Percentiles rank a stretch among this genome's conserved stretches.
Conservation (phyloP, 208 protist genomes). For the Naegleria lovaniensis region DNA sequence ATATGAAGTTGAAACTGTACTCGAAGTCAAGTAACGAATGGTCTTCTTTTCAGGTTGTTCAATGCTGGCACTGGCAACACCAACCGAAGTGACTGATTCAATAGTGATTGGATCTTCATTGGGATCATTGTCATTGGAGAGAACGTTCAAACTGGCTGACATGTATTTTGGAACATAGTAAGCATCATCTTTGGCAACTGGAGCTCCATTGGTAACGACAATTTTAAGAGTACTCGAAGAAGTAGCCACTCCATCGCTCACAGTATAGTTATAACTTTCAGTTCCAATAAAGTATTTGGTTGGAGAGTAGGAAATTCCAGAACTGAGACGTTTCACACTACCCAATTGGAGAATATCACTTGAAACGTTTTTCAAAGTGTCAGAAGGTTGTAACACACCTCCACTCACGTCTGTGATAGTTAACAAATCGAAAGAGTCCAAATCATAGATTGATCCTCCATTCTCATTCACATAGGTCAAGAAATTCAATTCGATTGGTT, state of each 20-base stretch:
- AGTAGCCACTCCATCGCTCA: not conserved
- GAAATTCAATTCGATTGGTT: not conserved
- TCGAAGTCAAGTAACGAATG: not conserved
- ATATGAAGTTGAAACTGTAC: not conserved
- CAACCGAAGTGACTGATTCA: not conserved
- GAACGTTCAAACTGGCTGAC: not conserved
- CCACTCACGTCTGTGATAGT: not conserved
- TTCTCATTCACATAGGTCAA: not conserved
- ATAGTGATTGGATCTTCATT: not conserved
- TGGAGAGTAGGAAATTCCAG: not conserved
- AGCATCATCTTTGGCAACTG: not conserved
- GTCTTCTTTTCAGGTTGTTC: not conserved
- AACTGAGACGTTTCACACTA: not conserved
- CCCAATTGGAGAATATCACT: not conserved
- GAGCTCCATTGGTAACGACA: not conserved
- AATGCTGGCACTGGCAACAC: not conserved
- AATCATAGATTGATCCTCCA: not conserved
- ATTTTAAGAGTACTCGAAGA: not conserved
- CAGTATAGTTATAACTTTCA: not conserved
- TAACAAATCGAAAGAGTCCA: not conserved
- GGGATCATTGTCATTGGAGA: not conserved
- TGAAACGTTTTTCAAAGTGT: not conserved
- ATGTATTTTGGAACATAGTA: not conserved
- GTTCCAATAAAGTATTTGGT: not conserved
- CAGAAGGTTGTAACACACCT: not conserved